Base-by-base conservation (phyloP, 768 basidiomycete genomes). In the Hericium erinaceus region DNA sequence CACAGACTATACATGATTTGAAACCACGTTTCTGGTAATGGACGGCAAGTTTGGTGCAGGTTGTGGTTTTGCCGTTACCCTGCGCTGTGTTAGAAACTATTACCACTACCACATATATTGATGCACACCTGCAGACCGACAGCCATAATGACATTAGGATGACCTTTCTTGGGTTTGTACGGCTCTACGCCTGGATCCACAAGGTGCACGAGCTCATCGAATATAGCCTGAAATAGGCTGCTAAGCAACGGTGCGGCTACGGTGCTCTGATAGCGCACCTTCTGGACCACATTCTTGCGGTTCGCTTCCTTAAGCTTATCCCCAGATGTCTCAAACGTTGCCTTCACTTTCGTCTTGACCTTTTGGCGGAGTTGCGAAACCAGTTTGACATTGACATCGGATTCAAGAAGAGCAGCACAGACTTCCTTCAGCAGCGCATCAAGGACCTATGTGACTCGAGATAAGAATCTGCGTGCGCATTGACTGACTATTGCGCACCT, bases 61-160 rank as follows among this genome's bases (percentile, higher is more conserved):
- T 98, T 20, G 97, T 99, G 4, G 97, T 99, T 78, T 99, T 99
- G 46, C 97, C 97, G 55, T 95, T 97, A 52, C 94, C 94, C 92
- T 95, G 64, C 37, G 48, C 40, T 51, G n/a, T 64, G 28, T 57
- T 55, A 15, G 52, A 26, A 39, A 16, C 12, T 18, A 37, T 58
- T 49, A 50, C n/a, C 51, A 13, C 49, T 53, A 49, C 55, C 33
- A 60, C 26, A 18, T 33, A 50, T 18, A 49, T 12, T 51, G 28
- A 49, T 15, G 67, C 79, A 59, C 64, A 90, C 92, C 80, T 97
- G 94, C 44, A 98, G 81, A 70, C 94, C 94, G 60, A 98, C 94
- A 39, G 92, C 92, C 97, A 99, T 99, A 58, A 99, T 84, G 5
- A 99, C 86, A 73, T 95, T 95, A 2, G 85, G 69, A 64, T 94